Percentiles rank a stretch among this genome's conserved stretches.
Evolutionary conservation across 2,329 filamentous ascomycete species (phyloP).

Genomic region (Hypoxylon sp.): DNA sequence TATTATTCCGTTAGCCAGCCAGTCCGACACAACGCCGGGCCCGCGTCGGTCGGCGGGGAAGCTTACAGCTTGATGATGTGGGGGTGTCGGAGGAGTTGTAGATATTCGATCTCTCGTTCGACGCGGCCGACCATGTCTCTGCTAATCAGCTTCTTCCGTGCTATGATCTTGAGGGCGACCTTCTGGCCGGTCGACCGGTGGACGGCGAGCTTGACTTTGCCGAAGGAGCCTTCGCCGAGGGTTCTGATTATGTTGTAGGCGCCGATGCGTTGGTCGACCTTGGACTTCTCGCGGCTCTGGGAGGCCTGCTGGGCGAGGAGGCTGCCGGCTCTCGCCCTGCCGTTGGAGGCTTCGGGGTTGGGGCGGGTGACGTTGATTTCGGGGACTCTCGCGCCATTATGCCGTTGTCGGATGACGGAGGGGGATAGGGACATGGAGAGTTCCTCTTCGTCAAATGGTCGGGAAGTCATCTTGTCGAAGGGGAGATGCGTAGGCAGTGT

Average conservation of each 20-base stretch:
- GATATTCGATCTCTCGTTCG: constrained; percentile 96
- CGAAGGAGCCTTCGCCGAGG: constrained; percentile 95
- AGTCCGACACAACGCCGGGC: background rate
- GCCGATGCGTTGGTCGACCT: constrained; percentile 83
- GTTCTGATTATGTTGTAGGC: constrained; percentile 92
- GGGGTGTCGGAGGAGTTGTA: constrained; percentile 92
- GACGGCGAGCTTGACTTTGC: constrained; percentile 96
- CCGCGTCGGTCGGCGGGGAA: background rate
- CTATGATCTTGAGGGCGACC: constrained; percentile 97
- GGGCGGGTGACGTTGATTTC: constrained; percentile 48
- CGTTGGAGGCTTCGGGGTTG: constrained; percentile 43
- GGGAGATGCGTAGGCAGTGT: constrained; percentile 14
- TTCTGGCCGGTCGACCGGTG: constrained; percentile 93
- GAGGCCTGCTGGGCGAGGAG: constrained; percentile 39
- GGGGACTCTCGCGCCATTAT: constrained; percentile 48
- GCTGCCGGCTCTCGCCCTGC: constrained; percentile 38
- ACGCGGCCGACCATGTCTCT: constrained; percentile 98
- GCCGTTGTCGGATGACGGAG: constrained; percentile 66
- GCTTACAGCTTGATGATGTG: constrained; percentile 98
- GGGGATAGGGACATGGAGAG: constrained; percentile 78
- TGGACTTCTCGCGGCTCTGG: constrained; percentile 57
- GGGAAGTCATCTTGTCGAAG: constrained; percentile 55
- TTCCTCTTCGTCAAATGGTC: constrained; percentile 79
- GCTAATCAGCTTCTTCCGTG: constrained; percentile 93
- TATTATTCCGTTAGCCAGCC: constrained; percentile 50